Evolutionary conservation across 768 basidiomycete genomes (phyloP), one percentile per base, ranked within the genome.

Genomic region (Mycena galopus): DNA sequence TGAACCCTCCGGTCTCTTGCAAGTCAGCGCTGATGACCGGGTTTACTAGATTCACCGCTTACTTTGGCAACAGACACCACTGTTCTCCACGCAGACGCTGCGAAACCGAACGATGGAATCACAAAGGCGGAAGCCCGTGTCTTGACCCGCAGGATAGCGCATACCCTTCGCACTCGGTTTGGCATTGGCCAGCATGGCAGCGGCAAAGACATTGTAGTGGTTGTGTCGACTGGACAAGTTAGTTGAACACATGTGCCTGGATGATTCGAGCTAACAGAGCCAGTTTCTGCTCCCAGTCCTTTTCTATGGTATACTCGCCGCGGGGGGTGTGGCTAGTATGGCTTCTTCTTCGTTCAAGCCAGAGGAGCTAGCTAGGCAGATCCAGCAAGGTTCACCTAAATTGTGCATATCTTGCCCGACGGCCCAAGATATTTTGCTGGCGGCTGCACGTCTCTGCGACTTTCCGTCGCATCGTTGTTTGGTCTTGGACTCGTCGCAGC

Each of bases 291-390:
- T 74, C 14, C 73, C 73, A 4, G 44, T 74, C n/a, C 65, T 74
- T 7, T 74, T 74, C 59, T 70, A 70, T 29, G 73, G 19, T 11
- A 67, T 74, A 27, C n/a, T 74, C n/a, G 73, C 73, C 1, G 69
- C 73, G 3, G 73, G 73, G 7, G 73, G 73, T 39, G 73, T 74
- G 21, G 73, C 65, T 14, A 67, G 65, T 1, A 35, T 67, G 4
- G 73, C 73, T 0, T 74, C 73, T 4, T 21, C 69, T 10, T 74
- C 68, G 3, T 74, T 67, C 47, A 61, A 47, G 27, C 60, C 64
- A 7, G 65, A 70, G 4, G 69, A 74, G 60, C 65, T 71, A 2
- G 65, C 69, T 1, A 53, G 69, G 23, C 73, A 70, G 37, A 71
- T 74, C 3, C 23, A 67, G 39, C 68, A 70, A 17, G 65, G 69